These are phyloP conservation scores for Zymoseptoria crescenta DNA, from an alignment of 2,329 filamentous ascomycete genomes.

Conservation along the genomic window DNA sequence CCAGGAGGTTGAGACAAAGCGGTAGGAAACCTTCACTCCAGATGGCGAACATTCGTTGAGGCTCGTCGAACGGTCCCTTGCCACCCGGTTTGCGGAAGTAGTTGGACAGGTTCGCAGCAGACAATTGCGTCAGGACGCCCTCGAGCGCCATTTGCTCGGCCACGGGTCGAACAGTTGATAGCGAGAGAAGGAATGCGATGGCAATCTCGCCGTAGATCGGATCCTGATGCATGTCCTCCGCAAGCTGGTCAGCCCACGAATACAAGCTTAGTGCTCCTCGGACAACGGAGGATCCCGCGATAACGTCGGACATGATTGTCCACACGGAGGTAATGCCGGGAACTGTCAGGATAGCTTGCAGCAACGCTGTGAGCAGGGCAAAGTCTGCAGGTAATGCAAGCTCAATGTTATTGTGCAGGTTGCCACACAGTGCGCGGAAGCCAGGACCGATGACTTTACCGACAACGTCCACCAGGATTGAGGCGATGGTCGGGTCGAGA, in stretches of 20 bases:
- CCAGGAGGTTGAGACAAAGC: conserved; percentile 78
- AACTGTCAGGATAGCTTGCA: conserved; percentile 75
- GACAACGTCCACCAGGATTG: conserved; percentile 69
- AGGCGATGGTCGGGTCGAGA: conserved; percentile 34
- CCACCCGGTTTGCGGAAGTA: conserved; percentile 61
- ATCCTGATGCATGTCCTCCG: conserved; percentile 64
- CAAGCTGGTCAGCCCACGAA: conserved; percentile 84
- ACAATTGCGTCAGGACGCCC: conserved; percentile 69
- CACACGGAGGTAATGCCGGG: conserved; percentile 58
- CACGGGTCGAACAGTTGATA: conserved; percentile 71
- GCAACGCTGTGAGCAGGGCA: conserved; percentile 74
- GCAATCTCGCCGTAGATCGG: conserved; percentile 92
- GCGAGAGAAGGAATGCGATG: conserved; percentile 76
- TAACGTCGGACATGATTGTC: conserved; percentile 37
- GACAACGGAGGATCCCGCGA: conserved; percentile 58
- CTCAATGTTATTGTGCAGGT: conserved; percentile 57
- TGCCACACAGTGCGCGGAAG: conserved; percentile 70
- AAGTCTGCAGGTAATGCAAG: conserved; percentile 62
- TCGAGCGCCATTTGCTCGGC: conserved; percentile 88
- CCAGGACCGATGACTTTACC: conserved; percentile 71
- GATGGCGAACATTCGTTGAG: conserved; percentile 71
- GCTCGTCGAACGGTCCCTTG: conserved; percentile 72
- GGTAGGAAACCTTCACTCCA: conserved; percentile 87
- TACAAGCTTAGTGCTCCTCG: conserved; percentile 81
- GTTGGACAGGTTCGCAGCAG: conserved; percentile 69